Conservation (phyloP, 768 basidiomycete genomes). For the Leccinum variicolor region DNA sequence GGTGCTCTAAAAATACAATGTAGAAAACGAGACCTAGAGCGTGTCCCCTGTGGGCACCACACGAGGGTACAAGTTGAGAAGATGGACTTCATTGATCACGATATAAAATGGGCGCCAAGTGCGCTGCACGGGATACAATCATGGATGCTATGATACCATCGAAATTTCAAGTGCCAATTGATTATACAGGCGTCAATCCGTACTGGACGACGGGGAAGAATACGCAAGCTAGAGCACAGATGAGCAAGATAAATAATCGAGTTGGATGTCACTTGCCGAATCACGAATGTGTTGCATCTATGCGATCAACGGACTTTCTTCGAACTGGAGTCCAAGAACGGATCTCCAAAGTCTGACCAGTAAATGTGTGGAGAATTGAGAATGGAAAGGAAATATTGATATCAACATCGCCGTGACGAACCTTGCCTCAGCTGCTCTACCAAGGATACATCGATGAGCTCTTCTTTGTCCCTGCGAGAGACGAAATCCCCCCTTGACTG, state of each 20-base stretch:
- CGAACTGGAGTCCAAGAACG: constrained; percentile 41
- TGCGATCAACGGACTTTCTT: constrained; percentile 25
- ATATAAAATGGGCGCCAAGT: background rate
- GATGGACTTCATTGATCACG: background rate
- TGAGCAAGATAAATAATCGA: constrained; percentile 1
- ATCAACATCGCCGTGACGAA: constrained; percentile 16
- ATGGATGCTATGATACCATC: background rate
- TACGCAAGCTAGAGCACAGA: background rate
- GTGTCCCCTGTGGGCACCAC: background rate
- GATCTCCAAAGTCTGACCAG: constrained; percentile 51
- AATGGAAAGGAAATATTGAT: constrained; percentile 3
- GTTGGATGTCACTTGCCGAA: background rate
- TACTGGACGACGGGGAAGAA: background rate
- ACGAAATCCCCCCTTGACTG: constrained; percentile 35
- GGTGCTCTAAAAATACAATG: background rate
- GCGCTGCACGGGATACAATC: constrained; percentile 4
- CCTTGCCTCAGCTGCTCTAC: constrained; percentile 58
- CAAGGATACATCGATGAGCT: constrained; percentile 46
- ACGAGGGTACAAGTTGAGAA: background rate
- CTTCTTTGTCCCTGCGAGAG: constrained; percentile 53
- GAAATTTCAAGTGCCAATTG: background rate
- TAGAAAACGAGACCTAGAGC: background rate
- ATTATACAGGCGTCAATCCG: background rate
- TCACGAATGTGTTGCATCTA: background rate
- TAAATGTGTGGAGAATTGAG: background rate